Conservation (phyloP, 2,329 filamentous ascomycete species). For the Aspergillus proliferans region DNA sequence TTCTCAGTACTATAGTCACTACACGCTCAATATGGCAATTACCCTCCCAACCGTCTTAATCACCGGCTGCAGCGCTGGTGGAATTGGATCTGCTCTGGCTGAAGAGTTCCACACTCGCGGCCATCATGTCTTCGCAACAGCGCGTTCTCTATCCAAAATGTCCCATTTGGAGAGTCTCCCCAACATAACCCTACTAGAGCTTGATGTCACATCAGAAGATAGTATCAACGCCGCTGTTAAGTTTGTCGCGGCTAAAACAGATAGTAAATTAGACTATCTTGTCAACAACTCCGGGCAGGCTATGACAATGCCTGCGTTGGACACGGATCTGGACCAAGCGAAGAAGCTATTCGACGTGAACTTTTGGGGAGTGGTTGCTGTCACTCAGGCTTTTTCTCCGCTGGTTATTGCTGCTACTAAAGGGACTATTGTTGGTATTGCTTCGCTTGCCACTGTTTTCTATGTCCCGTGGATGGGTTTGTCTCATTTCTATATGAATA, state of each 20-base stretch:
- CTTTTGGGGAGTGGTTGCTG: slow-evolving; percentile 10
- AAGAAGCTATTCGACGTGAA: slow-evolving; percentile 17
- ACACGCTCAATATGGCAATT: no score
- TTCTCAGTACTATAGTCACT: no score
- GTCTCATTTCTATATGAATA: neutral
- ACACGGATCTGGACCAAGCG: slow-evolving; percentile 26
- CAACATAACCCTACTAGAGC: slow-evolving; percentile 20
- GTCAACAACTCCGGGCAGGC: slow-evolving; percentile 39
- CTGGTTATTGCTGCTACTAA: slow-evolving; percentile 14
- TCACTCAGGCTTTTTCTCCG: slow-evolving; percentile 20
- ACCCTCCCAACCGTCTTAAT: slow-evolving; percentile 22
- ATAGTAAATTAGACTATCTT: slow-evolving; percentile 30
- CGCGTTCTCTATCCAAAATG: slow-evolving; percentile 25
- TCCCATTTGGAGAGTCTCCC: slow-evolving; percentile 10
- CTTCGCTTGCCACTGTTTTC: slow-evolving; percentile 12
- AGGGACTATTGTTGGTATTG: slow-evolving; percentile 18
- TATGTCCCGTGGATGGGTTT: slow-evolving; percentile 26
- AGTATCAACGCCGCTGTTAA: slow-evolving; percentile 22
- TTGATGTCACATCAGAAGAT: slow-evolving; percentile 23
- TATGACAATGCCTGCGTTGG: slow-evolving; percentile 33
- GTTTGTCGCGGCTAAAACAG: slow-evolving; percentile 16
- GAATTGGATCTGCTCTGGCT: slow-evolving; percentile 34
- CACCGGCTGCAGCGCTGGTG: slow-evolving; percentile 34
- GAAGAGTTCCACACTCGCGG: slow-evolving; percentile 25
- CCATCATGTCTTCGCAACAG: slow-evolving; percentile 35